phyloP scores from a whole-genome alignment of 805 yeast species.

The Ogataea nitratoaversa region DNA sequence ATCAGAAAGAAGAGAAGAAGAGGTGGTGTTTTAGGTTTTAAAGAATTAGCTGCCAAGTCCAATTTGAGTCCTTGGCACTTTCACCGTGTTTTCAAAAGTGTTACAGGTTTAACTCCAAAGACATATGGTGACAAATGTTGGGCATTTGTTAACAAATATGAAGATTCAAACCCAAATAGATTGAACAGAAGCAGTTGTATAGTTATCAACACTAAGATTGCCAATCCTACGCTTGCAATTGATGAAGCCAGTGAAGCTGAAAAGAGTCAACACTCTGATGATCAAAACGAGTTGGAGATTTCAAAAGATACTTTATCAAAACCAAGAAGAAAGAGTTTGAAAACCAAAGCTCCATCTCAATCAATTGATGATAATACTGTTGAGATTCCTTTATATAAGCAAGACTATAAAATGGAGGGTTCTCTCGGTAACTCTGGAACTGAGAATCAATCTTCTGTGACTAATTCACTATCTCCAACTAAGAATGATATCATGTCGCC shows the following conservation, averaged over 20 bases:
- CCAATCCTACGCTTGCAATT: constrained; percentile 29
- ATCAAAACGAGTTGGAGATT: not conserved
- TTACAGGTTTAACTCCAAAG: constrained; percentile 84
- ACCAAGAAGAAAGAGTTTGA: not conserved
- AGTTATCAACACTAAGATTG: constrained; percentile 29
- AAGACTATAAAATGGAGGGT: not conserved
- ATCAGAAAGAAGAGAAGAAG: constrained; percentile 51
- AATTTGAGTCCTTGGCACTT: constrained; percentile 90
- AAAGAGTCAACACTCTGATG: not conserved
- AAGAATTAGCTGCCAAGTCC: constrained; percentile 81
- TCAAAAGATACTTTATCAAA: not conserved
- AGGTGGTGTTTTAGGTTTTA: constrained; percentile 79
- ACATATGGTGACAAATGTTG: constrained; percentile 83
- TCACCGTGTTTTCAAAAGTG: constrained; percentile 82
- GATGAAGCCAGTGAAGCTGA: constrained; percentile 13
- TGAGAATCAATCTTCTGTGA: not conserved
- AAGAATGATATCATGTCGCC: not conserved
- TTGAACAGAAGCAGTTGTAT: constrained; percentile 18
- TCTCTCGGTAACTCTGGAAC: not conserved
- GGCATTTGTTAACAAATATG: constrained; percentile 44
- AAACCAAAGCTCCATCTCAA: not conserved
- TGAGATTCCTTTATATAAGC: not conserved
- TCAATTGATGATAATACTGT: not conserved
- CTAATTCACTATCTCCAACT: not conserved
- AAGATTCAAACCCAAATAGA: constrained; percentile 15